Base-by-base conservation (phyloP, 2,329 filamentous ascomycete species). In the Curvularia spicifera region DNA sequence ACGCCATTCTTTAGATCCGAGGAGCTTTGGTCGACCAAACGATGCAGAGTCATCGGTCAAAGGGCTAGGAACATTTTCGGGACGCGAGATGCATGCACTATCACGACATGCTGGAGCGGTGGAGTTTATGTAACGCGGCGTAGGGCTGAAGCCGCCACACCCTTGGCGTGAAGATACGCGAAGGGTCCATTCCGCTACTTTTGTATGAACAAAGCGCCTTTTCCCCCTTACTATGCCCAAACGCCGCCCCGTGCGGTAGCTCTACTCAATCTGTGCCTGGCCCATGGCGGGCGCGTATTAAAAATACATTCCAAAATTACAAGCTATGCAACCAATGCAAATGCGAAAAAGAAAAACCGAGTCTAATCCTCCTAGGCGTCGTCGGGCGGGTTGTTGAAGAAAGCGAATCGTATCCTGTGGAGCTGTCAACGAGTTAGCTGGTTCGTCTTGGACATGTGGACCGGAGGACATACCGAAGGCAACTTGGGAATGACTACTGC, bases 401-500 rank as follows among this genome's bases (percentile, higher is more conserved):
- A 63, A 22, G 72, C 69, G 53, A 78, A 70, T 59, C 76, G 75
- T 72, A 78, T 69, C 52, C 76, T 71, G 64, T 78, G 76, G 37
- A 72, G 65, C 76, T 78, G 60, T 28, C 18, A 12, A 18, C 20
- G 29, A 15, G 59, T 69, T 52, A 69, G 59, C 18, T 22, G 39
- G 12, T n/a, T 39, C 12, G 15, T 9, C 6, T 18, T 5, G 9
- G 8, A 37, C 4, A 12, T 40, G n/a, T 33, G 4, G 10, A 1
- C 42, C 49, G 44, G 39, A 47, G 65, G 9, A 87, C 93, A 78
- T 84, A 98, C 94, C 76, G 91, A 94, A 68, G 95, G 95, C 68
- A 99, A 82, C 81, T 99, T 99, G 40, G 95, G 95, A 75, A 99
- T 95, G 58, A 99, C 91, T 55, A 99, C 95, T 44, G 85, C 92